Evolutionary conservation across 164 flowering plant genomes (phyloP).

Genomic region (Cinnamomum micranthum): DNA sequence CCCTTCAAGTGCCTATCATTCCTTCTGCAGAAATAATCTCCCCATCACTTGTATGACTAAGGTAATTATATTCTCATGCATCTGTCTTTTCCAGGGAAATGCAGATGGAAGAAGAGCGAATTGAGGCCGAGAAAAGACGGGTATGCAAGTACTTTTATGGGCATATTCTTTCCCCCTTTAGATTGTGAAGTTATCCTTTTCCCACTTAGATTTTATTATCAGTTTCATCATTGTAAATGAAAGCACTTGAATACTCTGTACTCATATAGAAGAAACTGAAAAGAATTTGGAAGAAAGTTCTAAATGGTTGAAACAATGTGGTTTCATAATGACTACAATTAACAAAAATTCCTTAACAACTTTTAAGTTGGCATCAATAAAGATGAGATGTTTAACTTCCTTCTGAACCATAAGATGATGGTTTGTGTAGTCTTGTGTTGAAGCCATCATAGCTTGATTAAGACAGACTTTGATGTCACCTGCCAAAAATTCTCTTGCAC

Average conservation of each 20-base stretch:
- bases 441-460: too few species aligned
- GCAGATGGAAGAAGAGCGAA: conserved; percentile 66
- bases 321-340: too few species aligned
- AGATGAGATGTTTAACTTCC: too few species aligned
- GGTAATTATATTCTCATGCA: not conserved
- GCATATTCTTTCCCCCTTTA: not conserved
- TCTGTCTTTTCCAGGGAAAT: conserved; percentile 52
- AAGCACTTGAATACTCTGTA: not conserved
- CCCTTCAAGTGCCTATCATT: not conserved
- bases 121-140: conserved; percentile 78
- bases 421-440: too few species aligned
- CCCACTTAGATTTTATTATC: not conserved
- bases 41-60: not conserved
- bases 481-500: too few species aligned
- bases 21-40: not conserved
- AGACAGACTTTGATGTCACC: too few species aligned
- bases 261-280: not conserved
- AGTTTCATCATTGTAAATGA: not conserved
- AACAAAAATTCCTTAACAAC: too few species aligned
- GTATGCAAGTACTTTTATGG: conserved; percentile 28
- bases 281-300: not conserved
- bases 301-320: not conserved
- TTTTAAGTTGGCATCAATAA: too few species aligned
- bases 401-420: too few species aligned
- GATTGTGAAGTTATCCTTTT: not conserved